A percentile compares a stretch with the other conserved stretches of the same genome.
Evolutionary conservation across 192 early-diverging fungal genomes (phyloP).

Genomic region (Dispira simplex): DNA sequence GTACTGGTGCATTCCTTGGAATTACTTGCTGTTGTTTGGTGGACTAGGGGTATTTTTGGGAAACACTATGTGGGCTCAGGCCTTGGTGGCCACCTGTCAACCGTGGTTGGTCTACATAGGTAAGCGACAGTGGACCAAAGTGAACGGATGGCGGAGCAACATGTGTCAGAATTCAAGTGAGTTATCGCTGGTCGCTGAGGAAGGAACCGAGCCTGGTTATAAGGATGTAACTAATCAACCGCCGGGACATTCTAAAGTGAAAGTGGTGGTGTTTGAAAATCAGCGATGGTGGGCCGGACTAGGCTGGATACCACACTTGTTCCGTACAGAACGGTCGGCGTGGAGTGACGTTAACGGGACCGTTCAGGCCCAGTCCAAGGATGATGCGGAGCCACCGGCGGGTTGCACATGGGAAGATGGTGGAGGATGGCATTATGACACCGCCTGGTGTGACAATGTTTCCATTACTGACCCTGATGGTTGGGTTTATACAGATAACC

Average conservation of each 20-base stretch:
- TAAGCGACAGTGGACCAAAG: no score
- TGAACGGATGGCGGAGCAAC: no score
- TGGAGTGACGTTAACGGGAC: slow-evolving; percentile 53
- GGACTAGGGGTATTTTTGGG: slow-evolving; percentile 25
- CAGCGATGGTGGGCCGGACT: slow-evolving; percentile 68
- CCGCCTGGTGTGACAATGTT: slow-evolving; percentile 23
- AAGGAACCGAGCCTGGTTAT: no score
- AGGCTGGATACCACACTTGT: slow-evolving; percentile 51
- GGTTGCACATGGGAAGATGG: slow-evolving; percentile 38
- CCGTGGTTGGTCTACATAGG: slow-evolving; percentile 16
- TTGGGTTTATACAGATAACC: slow-evolving; percentile 56
- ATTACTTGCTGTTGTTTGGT: slow-evolving; percentile 4
- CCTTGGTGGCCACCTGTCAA: slow-evolving; percentile 21
- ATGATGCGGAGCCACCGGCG: slow-evolving; percentile 32
- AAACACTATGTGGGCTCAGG: slow-evolving; percentile 29
- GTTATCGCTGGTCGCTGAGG: no score
- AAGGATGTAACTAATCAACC: no score
- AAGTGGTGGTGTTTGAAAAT: slow-evolving; percentile 44
- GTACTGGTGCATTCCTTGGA: neutral
- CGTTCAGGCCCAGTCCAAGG: slow-evolving; percentile 29
- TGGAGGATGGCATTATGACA: slow-evolving; percentile 40
- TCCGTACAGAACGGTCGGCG: slow-evolving; percentile 38
- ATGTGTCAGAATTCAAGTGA: no score
- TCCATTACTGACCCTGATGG: slow-evolving; percentile 32
- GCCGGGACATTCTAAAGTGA: slow-evolving; percentile 5